These are phyloP conservation scores for Cladosporium sp. DNA, from an alignment of 2,329 filamentous ascomycete species.

Conservation along the genomic window DNA sequence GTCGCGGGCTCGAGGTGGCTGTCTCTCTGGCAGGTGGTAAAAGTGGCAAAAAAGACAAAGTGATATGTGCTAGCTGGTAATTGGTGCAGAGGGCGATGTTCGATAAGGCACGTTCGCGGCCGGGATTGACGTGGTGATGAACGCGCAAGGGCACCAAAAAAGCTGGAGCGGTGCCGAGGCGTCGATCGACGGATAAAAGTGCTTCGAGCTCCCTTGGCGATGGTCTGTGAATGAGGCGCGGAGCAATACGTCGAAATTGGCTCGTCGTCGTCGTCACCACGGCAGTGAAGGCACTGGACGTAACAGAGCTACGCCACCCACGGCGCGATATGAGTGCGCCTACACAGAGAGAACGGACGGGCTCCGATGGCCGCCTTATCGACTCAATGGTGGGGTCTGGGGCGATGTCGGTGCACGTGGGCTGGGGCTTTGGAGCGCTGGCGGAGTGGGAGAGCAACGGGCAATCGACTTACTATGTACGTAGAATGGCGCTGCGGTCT, in stretches of 20 bases:
- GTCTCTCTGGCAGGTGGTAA: neutral
- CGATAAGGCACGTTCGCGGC: conserved; percentile 1
- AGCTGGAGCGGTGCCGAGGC: conserved; percentile 7
- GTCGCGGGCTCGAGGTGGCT: neutral
- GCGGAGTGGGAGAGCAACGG: neutral
- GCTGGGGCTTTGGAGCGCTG: neutral
- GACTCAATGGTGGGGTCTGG: conserved; percentile 4
- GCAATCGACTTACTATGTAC: conserved; percentile 9
- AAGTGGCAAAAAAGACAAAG: neutral
- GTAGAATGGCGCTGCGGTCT: neutral
- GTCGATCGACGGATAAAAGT: conserved; percentile 3
- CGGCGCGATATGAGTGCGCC: neutral
- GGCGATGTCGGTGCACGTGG: conserved; percentile 8
- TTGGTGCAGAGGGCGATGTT: neutral
- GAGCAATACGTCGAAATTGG: too few relatives aligned
- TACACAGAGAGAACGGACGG: neutral
- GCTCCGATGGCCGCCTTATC: conserved; percentile 6
- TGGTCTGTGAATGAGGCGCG: neutral
- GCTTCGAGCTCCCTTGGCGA: neutral
- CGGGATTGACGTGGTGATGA: neutral
- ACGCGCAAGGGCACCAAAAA: conserved; percentile 8
- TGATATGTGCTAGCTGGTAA: neutral
- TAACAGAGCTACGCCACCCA: neutral
- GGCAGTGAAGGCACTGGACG: neutral
- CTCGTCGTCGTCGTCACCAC: neutral